These are phyloP conservation scores for Termitomyces heimii DNA, from an alignment of 768 basidiomycete species.

Conservation along the genomic window DNA sequence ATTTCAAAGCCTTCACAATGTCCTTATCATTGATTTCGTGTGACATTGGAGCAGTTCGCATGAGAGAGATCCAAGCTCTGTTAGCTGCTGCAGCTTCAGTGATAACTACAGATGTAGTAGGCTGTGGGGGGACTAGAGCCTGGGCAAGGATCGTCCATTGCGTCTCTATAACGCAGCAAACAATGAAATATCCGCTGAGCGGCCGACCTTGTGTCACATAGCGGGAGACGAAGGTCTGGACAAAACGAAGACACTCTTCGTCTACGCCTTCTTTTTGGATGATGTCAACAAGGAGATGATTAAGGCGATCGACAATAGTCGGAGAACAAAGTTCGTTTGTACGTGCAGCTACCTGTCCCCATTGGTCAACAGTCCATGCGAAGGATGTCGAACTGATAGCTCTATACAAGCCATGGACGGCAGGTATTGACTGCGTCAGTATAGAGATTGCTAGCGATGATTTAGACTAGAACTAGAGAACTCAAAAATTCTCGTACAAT, in stretches of 20 bases:
- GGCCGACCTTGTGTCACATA: constrained; percentile 75
- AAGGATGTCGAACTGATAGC: constrained; percentile 78
- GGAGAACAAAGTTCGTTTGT: constrained; percentile 59
- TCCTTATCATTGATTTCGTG: constrained; percentile 30
- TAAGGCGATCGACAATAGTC: constrained; percentile 66
- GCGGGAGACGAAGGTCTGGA: constrained; percentile 66
- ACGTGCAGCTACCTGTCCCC: constrained; percentile 48
- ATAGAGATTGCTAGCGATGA: constrained; percentile 53
- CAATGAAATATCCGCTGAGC: constrained; percentile 79
- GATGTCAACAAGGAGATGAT: constrained; percentile 62
- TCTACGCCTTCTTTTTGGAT: constrained; percentile 48
- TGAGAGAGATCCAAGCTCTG: constrained; percentile 69
- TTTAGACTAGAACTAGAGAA: background rate
- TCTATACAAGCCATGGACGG: constrained; percentile 82
- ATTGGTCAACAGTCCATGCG: constrained; percentile 64
- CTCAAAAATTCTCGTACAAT: constrained; percentile 34
- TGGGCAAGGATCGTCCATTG: constrained; percentile 85
- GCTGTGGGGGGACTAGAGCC: constrained; percentile 36
- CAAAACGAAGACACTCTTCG: constrained; percentile 44
- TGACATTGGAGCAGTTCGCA: constrained; percentile 44
- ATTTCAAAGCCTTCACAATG: constrained; percentile 35
- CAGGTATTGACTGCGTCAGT: constrained; percentile 71
- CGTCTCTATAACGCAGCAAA: constrained; percentile 85
- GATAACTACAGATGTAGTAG: constrained; percentile 23
- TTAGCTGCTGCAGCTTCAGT: constrained; percentile 79